Conservation (phyloP, 805 yeast genomes). For the Cyberlindnera japonica region DNA sequence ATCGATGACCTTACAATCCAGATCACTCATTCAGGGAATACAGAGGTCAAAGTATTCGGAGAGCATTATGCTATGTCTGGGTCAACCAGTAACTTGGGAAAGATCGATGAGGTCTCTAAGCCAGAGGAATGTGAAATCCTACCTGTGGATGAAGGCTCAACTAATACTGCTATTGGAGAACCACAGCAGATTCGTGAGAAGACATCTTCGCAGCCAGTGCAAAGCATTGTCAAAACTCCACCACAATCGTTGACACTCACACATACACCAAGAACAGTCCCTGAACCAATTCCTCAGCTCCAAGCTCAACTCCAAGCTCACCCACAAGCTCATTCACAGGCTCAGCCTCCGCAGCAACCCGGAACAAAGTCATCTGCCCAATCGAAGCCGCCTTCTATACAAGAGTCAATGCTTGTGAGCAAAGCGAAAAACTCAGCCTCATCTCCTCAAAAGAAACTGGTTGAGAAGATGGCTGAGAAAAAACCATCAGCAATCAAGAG, state of each 20-base stretch:
- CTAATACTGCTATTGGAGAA: too few relatives aligned
- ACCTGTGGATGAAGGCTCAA: too few relatives aligned
- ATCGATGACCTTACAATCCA: constrained; percentile 26
- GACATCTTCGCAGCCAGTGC: too few relatives aligned
- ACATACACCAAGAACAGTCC: too few relatives aligned
- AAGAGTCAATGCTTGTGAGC: background rate
- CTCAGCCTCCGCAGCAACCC: background rate
- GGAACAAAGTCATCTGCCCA: background rate
- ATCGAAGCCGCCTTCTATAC: background rate
- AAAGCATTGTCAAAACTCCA: too few relatives aligned
- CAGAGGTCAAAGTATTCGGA: background rate
- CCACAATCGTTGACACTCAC: too few relatives aligned
- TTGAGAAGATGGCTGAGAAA: constrained; percentile 9
- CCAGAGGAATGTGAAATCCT: too few relatives aligned
- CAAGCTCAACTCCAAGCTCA: background rate
- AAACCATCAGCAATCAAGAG: constrained; percentile 23
- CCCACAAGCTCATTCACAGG: background rate
- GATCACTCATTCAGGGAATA: background rate
- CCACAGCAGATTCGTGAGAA: too few relatives aligned
- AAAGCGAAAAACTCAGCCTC: background rate
- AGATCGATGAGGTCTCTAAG: constrained; percentile 28
- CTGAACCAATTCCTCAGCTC: too few relatives aligned
- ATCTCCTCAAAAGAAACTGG: background rate
- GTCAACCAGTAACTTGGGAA: constrained; percentile 11
- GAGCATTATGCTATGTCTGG: background rate